These are phyloP conservation scores for Solanum pinnatisectum DNA, from an alignment of 257 asterid genomes.

Conservation along the genomic window DNA sequence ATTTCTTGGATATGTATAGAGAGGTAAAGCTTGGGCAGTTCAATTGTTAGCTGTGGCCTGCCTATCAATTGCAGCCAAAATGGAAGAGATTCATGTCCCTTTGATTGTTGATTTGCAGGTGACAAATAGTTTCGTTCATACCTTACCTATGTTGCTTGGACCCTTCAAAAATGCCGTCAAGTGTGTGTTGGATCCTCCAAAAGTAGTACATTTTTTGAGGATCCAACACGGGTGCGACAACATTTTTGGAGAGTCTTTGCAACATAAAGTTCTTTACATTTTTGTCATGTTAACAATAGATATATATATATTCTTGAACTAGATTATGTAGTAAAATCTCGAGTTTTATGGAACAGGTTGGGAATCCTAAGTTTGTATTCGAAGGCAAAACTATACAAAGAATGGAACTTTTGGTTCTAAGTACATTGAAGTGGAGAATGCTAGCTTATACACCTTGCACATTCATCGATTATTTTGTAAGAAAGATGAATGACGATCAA, in stretches of 20 bases:
- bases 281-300: background rate
- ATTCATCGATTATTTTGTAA: conserved; percentile 47
- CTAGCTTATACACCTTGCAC: conserved; percentile 53
- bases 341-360: conserved; percentile 35
- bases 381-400: conserved; percentile 48
- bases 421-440: conserved; percentile 59
- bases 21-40: conserved; percentile 39
- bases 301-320: background rate
- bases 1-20: conserved; percentile 25
- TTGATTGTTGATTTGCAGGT: conserved; percentile 59
- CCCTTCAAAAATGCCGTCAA: background rate
- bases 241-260: background rate
- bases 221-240: background rate
- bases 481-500: conserved; percentile 21
- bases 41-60: conserved; percentile 67
- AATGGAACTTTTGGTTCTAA: conserved; percentile 72
- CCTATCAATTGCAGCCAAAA: conserved; percentile 61
- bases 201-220: background rate
- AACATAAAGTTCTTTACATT: background rate
- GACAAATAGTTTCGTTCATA: background rate
- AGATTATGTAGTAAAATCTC: background rate
- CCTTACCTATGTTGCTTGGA: background rate
- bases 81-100: conserved; percentile 62
- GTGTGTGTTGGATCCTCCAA: background rate
- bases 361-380: conserved; percentile 42